A percentile compares a stretch with the other conserved stretches of the same genome.
Evolutionary conservation across 306 rosid genomes (phyloP).

Genomic region (Cajanus cajan): DNA sequence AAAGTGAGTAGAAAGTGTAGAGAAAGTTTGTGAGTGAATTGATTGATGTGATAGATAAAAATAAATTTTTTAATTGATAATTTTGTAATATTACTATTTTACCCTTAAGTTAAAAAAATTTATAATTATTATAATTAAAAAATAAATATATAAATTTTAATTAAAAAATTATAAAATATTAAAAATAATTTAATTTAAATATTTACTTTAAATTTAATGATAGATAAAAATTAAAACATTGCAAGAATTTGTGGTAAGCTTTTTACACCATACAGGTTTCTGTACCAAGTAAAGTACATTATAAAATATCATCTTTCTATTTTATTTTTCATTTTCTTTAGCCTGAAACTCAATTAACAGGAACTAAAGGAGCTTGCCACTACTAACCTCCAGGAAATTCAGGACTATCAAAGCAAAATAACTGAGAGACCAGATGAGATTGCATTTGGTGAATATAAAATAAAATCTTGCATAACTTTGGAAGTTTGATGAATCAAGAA

Average conservation of each 20-base stretch:
- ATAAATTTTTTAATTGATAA: too few relatives aligned
- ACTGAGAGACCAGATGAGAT: slow-evolving; percentile 66
- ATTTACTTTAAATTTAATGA: too few relatives aligned
- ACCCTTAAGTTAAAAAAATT: too few relatives aligned
- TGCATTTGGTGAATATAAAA: slow-evolving; percentile 49
- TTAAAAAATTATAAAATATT: too few relatives aligned
- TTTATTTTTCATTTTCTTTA: slow-evolving; percentile 16
- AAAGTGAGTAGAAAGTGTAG: too few relatives aligned
- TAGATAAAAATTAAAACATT: too few relatives aligned
- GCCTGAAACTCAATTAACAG: slow-evolving; percentile 18
- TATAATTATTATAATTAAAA: too few relatives aligned
- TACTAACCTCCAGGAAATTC: slow-evolving; percentile 88
- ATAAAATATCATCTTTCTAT: slow-evolving; percentile 15
- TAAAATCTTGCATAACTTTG: slow-evolving; percentile 66
- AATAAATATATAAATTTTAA: too few relatives aligned
- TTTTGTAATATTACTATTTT: too few relatives aligned
- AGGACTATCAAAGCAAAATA: slow-evolving; percentile 71
- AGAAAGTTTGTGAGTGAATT: too few relatives aligned
- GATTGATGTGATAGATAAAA: too few relatives aligned
- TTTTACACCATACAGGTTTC: slow-evolving; percentile 94
- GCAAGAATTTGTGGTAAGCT: slow-evolving; percentile 49
- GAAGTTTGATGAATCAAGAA: slow-evolving; percentile 70
- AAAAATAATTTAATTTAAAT: too few relatives aligned
- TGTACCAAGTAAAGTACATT: slow-evolving; percentile 40
- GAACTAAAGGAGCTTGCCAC: slow-evolving; percentile 1